Evolutionary conservation across 148 eudicot species (phyloP).

Genomic region (Vaccinium darrowii): DNA sequence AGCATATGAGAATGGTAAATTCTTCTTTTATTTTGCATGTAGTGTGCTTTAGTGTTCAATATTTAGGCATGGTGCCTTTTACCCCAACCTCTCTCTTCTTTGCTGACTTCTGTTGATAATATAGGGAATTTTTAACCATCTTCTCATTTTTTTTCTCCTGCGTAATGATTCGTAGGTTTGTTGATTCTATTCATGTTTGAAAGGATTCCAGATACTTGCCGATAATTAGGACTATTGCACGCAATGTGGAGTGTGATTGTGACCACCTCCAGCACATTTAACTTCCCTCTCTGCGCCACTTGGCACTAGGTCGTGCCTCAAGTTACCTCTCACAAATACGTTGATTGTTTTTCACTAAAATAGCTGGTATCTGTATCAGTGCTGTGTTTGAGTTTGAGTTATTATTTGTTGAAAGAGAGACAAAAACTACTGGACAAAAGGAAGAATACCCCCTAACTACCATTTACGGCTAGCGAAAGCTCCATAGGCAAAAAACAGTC

Average conservation of each 20-base stretch:
- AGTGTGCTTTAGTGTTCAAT: background rate
- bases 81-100: background rate
- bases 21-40: conserved; percentile 5
- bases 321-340: background rate
- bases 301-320: background rate
- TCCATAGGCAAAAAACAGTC: background rate
- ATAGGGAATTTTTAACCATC: background rate
- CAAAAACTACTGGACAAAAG: background rate
- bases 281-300: background rate
- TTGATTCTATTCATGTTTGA: too few species aligned
- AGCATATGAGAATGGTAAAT: conserved; percentile 64
- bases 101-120: background rate
- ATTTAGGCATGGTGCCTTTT: background rate
- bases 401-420: background rate
- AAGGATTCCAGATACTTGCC: too few species aligned
- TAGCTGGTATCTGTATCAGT: conserved; percentile 2
- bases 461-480: background rate
- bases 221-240: background rate
- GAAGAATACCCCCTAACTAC: background rate
- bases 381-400: background rate
- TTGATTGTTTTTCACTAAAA: background rate
- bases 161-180: background rate
- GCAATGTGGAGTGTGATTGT: background rate
- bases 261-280: background rate
- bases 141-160: background rate